Percentiles rank a stretch among this genome's conserved stretches.
Conservation (phyloP, 306 rosid genomes). For the Trifolium subterraneum region DNA sequence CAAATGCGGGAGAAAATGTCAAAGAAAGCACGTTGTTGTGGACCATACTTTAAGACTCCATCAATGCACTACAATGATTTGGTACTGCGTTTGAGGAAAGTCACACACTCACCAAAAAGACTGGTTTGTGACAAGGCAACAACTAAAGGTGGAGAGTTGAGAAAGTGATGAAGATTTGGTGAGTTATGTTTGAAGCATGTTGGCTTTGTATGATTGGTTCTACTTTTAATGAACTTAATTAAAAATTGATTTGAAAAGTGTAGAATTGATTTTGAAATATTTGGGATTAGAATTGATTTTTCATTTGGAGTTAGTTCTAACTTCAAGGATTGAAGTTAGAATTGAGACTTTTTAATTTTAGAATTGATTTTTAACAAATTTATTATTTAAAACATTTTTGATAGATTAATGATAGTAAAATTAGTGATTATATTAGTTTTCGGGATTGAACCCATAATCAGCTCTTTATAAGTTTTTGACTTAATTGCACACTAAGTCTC, state of each 20-base stretch:
- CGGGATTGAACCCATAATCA: too few species aligned
- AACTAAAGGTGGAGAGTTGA: constrained; percentile 9
- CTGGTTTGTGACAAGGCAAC: constrained; percentile 6
- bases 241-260: too few species aligned
- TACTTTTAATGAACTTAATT: background rate
- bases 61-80: constrained; percentile 13
- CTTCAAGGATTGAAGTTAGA: background rate
- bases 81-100: constrained; percentile 20
- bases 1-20: constrained; percentile 24
- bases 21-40: constrained; percentile 27
- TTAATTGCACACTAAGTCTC: too few species aligned
- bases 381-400: too few species aligned
- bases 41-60: constrained; percentile 21
- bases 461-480: too few species aligned
- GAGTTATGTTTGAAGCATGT: constrained; percentile 13
- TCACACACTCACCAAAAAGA: constrained; percentile 10
- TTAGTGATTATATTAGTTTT: too few species aligned
- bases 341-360: too few species aligned
- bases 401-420: too few species aligned
- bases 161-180: background rate
- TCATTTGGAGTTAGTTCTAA: too few species aligned
- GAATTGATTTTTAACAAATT: too few species aligned
- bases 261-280: background rate
- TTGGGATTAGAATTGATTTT: too few species aligned
- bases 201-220: background rate